Evolutionary conservation across 2,329 filamentous ascomycete species (phyloP), one percentile per base, ranked within the genome.

Genomic region (Thielaviopsis populi): DNA sequence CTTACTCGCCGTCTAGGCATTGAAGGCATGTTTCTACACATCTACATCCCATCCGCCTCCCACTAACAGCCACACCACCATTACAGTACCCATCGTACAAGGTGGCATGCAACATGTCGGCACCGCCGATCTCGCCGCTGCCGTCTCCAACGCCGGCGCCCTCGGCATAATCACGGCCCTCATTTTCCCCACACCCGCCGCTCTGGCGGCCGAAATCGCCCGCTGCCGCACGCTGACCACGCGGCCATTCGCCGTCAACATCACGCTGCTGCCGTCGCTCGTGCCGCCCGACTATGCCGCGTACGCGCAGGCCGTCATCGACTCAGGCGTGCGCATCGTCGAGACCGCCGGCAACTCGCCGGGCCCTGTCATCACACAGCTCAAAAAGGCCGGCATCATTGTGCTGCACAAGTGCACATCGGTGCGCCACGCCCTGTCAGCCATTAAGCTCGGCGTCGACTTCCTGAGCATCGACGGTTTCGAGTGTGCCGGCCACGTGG

Each of bases 351-450:
- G 91, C 63, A 95, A 95, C 78, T 79, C 77, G 61, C 94, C 94
- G 0, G 94, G 91, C 0, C 91, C 91, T 2, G 86, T 99, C 68
- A 97, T 99, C 74, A 80, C 83, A 72, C 83, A 90, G 78, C 81
- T 99, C 63, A 99, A 97, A 78, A 82, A 82, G 67, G 88, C 86
- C 5, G 84, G 84, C 64, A 82, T 83, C 70, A 92, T 82, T 64
- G 85, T 99, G 69, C 78, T 99, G 64, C 94, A 99, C 82, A 99
- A 99, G 78, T 97, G 94, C 79, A 99, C 94, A 8, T 95, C 90
- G 4, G 95, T 99, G 76, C 80, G 91, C 63, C 94, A 99, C 73
- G 94, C 94, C 22, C 83, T 90, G 74, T 91, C 87, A 68, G 94
- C 94, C 59, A 82, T 95, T 66, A 96, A 95, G 76, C 84, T 97